Percentiles rank a stretch among this genome's conserved stretches.
phyloP scores from a whole-genome alignment of 441 rosid genomes.

The Mallotus japonicus region DNA sequence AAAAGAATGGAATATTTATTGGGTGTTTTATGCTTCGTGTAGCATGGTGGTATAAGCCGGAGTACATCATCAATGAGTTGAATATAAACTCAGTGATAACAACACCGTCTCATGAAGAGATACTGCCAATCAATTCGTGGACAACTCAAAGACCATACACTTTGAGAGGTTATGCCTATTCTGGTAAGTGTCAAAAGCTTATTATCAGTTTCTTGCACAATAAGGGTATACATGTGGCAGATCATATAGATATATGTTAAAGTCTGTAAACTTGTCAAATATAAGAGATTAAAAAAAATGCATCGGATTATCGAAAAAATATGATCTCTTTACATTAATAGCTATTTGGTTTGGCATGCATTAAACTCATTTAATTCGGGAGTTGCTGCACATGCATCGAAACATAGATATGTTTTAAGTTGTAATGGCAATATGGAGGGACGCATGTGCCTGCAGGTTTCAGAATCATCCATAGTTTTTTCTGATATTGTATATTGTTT shows the following conservation, averaged over 20 bases:
- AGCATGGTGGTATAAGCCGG: slow-evolving; percentile 97
- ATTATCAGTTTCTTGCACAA: no score
- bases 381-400: neutral
- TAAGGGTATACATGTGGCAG: neutral
- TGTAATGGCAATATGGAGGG: no score
- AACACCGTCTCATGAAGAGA: slow-evolving; percentile 76
- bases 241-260: no score
- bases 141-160: slow-evolving; percentile 80
- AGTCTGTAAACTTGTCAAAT: no score
- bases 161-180: slow-evolving; percentile 73
- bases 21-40: neutral
- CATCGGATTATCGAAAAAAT: no score
- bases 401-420: no score
- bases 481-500: slow-evolving; percentile 11
- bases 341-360: neutral
- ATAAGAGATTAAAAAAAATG: no score
- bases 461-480: no score
- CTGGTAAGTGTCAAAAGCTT: slow-evolving; percentile 41
- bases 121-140: slow-evolving; percentile 69
- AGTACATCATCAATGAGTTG: slow-evolving; percentile 74
- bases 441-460: no score
- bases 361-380: neutral
- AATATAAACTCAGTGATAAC: slow-evolving; percentile 86
- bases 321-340: no score
- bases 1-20: no score